These are phyloP conservation scores for Wickerhamiella sergipiensis DNA, from an alignment of 805 yeast genomes.

Conservation along the genomic window DNA sequence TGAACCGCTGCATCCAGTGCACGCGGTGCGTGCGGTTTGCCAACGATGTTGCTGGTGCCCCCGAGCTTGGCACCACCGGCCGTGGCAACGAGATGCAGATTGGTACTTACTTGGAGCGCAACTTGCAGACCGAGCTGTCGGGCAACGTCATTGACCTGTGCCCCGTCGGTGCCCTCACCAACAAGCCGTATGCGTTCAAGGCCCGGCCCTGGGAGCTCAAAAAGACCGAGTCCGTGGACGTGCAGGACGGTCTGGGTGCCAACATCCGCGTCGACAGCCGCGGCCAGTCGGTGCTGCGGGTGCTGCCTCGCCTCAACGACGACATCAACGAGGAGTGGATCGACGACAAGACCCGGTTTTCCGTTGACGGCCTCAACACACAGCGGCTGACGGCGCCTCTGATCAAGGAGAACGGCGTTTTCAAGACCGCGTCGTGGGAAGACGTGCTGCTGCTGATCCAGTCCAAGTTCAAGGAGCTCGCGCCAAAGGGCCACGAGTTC, in stretches of 20 bases:
- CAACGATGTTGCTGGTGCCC: constrained; percentile 87
- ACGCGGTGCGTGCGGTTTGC: constrained; percentile 82
- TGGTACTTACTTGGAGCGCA: constrained; percentile 78
- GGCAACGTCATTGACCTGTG: constrained; percentile 81
- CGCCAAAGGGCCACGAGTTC: constrained; percentile 55
- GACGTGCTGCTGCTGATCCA: constrained; percentile 64
- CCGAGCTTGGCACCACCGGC: constrained; percentile 79
- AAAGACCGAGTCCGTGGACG: constrained; percentile 77
- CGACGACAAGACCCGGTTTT: constrained; percentile 74
- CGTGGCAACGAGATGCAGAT: constrained; percentile 89
- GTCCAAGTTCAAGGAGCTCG: constrained; percentile 39
- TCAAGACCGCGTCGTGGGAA: constrained; percentile 74
- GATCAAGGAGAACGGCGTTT: constrained; percentile 52
- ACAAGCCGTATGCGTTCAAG: constrained; percentile 82
- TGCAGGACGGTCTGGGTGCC: constrained; percentile 70
- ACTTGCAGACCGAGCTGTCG: constrained; percentile 69
- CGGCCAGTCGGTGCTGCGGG: constrained; percentile 79
- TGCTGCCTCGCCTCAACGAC: constrained; percentile 73
- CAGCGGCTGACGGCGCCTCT: constrained; percentile 77
- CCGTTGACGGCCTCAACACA: constrained; percentile 73
- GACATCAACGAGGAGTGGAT: constrained; percentile 88
- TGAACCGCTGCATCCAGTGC: constrained; percentile 89
- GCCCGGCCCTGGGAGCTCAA: constrained; percentile 91
- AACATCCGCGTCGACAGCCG: constrained; percentile 74
- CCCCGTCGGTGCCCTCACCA: constrained; percentile 85